Evolutionary conservation across 495 filamentous ascomycete genomes (phyloP), one percentile per base, ranked within the genome.

Genomic region (Penicillium roqueforti): DNA sequence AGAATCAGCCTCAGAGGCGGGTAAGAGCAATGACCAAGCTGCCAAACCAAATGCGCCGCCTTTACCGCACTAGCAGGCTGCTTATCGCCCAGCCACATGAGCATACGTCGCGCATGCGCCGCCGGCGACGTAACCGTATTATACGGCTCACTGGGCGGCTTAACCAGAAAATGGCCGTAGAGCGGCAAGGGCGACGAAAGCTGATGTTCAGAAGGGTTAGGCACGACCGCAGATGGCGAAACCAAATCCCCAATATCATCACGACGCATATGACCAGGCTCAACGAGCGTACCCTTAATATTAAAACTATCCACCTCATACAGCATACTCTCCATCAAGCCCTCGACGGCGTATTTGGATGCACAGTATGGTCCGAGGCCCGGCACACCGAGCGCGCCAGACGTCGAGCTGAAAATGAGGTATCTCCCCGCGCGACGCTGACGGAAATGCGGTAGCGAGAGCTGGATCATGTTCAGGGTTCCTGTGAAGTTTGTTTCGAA

Each of bases 401-500:
- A 86, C 5, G 90, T 96, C 8, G 87, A 92, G 67, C 87, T 92
- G 69, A 97, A 97, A 58, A 97, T 95, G 22, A 97, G 75, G 66
- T 96, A 97, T 37, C 89, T 77, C 3, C 93, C 92, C 3, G 80
- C 76, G 5, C 80, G 75, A 41, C 84, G 79, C 53, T 84, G 79
- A 20, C 93, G 84, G 67, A 97, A 96, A 74, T 96, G 90, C 0
- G 91, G 89, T 28, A 97, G 69, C 19, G 85, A 88, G n/a, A 88
- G 72, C 68, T 96, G 89, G 54, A 97, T 87, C 61, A 98, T 97
- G 67, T 97, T 87, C 55, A 97, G 65, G 0, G 90, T 92, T 49
- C 93, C 93, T 70, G 91, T 90, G 74, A 96, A 95, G 67, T 98
- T 98, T 28, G 91, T 97, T 71, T 92, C 88, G 70, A 97, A 97